phyloP scores from a whole-genome alignment of 495 filamentous ascomycete genomes.

The Talaromyces trachyspermus region DNA sequence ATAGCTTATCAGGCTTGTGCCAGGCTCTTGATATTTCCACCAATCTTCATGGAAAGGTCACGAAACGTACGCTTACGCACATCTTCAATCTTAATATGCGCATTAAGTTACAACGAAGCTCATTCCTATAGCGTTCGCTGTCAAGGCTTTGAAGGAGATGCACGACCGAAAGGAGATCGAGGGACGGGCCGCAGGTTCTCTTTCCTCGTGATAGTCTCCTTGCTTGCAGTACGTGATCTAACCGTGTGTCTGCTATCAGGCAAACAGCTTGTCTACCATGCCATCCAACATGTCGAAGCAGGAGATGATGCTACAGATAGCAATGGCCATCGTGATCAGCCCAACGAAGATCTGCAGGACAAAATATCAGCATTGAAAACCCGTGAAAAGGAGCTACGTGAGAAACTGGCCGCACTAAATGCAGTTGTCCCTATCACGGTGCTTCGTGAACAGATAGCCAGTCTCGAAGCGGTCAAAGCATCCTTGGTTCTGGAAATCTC shows the following conservation, averaged over 20 bases:
- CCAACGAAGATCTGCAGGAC: conserved; percentile 44
- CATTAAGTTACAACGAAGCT: no score
- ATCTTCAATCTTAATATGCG: no score
- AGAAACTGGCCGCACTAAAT: conserved; percentile 39
- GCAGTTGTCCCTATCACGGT: conserved; percentile 45
- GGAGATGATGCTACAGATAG: conserved; percentile 38
- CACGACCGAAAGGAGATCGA: conserved; percentile 53
- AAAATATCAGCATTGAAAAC: conserved; percentile 39
- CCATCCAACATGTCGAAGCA: conserved; percentile 39
- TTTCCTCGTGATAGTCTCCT: background rate
- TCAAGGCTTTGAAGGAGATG: conserved; percentile 56
- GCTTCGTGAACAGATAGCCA: conserved; percentile 36
- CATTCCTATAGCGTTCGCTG: conserved; percentile 54
- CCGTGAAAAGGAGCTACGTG: conserved; percentile 43
- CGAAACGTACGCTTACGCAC: conserved; percentile 49
- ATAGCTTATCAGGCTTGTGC: conserved; percentile 1
- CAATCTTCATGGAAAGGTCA: conserved; percentile 62
- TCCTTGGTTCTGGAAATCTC: conserved; percentile 32
- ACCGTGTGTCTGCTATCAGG: conserved; percentile 29
- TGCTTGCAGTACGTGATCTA: no score
- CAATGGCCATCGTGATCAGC: conserved; percentile 36
- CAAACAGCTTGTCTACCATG: conserved; percentile 59
- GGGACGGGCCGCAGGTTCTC: conserved; percentile 28
- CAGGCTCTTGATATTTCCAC: conserved; percentile 58
- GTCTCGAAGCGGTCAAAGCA: conserved; percentile 39